phyloP scores from a whole-genome alignment of 345 rosid genomes.

The Salix dunnii region DNA sequence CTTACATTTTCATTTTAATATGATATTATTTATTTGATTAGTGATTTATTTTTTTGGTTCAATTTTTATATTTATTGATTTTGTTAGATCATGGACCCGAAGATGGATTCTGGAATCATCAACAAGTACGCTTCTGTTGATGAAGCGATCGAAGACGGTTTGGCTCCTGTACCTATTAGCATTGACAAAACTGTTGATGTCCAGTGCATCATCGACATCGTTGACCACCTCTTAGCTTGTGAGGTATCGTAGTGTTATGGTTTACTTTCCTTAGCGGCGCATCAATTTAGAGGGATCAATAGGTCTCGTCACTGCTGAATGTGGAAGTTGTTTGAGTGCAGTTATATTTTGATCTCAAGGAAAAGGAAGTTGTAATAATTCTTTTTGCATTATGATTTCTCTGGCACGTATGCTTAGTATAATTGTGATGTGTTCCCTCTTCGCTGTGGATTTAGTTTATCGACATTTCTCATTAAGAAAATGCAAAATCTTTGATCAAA shows the following conservation, averaged over 20 bases:
- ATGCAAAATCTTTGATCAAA: background rate
- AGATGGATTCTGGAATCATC: constrained; percentile 96
- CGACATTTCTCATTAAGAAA: background rate
- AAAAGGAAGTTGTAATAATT: background rate
- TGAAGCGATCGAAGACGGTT: constrained; percentile 90
- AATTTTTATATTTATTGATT: constrained; percentile 4
- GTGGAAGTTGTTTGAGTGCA: background rate
- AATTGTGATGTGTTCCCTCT: background rate
- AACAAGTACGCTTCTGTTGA: constrained; percentile 73
- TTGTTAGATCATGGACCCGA: constrained; percentile 94
- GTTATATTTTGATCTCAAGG: background rate
- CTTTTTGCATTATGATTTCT: background rate
- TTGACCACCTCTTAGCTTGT: constrained; percentile 92
- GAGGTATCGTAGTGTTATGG: constrained; percentile 54
- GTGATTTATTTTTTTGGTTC: background rate
- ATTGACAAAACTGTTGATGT: constrained; percentile 60
- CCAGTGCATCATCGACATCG: constrained; percentile 72
- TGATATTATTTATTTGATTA: background rate
- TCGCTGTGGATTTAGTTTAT: background rate
- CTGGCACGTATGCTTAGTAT: background rate
- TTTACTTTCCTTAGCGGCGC: background rate
- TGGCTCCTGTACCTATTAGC: constrained; percentile 78
- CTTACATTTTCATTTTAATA: background rate
- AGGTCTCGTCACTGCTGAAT: background rate
- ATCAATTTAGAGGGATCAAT: background rate